Conservation (phyloP, 352 stramenopile genomes). For the Phytophthora pseudosyringae region DNA sequence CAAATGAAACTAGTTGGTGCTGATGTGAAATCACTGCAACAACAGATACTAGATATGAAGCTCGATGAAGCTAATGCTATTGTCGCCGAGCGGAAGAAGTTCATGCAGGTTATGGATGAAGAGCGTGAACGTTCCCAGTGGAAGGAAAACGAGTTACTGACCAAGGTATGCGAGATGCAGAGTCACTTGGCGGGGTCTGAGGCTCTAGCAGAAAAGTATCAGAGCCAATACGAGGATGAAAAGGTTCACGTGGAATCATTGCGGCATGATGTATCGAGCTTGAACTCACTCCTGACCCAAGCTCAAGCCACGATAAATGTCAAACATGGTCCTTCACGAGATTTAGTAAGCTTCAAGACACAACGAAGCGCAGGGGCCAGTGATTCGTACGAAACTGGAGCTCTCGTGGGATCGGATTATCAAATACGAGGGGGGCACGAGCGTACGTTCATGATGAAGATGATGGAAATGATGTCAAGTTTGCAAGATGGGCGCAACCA, state of each 20-base stretch:
- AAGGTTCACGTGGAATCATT: slow-evolving; percentile 73
- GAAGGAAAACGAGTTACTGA: slow-evolving; percentile 66
- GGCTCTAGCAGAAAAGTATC: slow-evolving; percentile 58
- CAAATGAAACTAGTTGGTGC: slow-evolving; percentile 33
- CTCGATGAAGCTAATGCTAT: slow-evolving; percentile 60
- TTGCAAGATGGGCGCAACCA: slow-evolving; percentile 22
- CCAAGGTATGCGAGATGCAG: slow-evolving; percentile 55
- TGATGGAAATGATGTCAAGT: slow-evolving; percentile 73
- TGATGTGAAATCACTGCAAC: slow-evolving; percentile 48
- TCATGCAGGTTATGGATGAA: slow-evolving; percentile 57
- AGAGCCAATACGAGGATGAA: slow-evolving; percentile 82
- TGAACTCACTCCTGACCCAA: slow-evolving; percentile 71
- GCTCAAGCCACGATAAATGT: slow-evolving; percentile 57
- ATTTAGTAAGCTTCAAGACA: slow-evolving; percentile 15
- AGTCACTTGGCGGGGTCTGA: slow-evolving; percentile 61
- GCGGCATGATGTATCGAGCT: slow-evolving; percentile 66
- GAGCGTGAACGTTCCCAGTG: slow-evolving; percentile 57
- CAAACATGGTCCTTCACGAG: slow-evolving; percentile 35
- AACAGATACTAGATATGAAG: slow-evolving; percentile 64
- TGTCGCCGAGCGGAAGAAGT: slow-evolving; percentile 56
- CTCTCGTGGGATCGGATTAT: not conserved
- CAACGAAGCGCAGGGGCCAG: slow-evolving; percentile 1
- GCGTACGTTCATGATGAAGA: slow-evolving; percentile 58
- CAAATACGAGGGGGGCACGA: slow-evolving; percentile 27
- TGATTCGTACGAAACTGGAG: slow-evolving; percentile 4